Percentiles rank a stretch among this genome's conserved stretches.
Conservation (phyloP, 2,329 filamentous ascomycete genomes). For the Leptographium wingfieldii region DNA sequence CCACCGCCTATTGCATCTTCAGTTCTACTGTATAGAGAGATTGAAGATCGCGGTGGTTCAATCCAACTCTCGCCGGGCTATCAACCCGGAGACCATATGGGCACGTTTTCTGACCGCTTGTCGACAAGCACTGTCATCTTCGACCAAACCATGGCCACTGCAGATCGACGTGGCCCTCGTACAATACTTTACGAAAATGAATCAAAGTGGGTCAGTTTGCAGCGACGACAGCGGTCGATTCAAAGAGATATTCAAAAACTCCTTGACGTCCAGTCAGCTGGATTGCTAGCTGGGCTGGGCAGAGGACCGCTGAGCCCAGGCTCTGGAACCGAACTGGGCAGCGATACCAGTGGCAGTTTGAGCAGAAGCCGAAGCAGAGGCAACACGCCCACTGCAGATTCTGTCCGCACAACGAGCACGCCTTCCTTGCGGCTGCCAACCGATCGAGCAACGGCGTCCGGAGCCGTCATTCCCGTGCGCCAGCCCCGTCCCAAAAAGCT, state of each 20-base stretch:
- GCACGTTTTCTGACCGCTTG: conserved; percentile 12
- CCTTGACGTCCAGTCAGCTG: conserved; percentile 35
- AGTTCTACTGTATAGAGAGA: conserved; percentile 22
- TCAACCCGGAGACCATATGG: background rate
- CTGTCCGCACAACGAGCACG: background rate
- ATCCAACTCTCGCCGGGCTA: background rate
- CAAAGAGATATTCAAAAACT: conserved; percentile 34
- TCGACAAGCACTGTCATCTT: conserved; percentile 26
- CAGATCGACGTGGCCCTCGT: background rate
- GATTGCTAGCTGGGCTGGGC: conserved; percentile 26
- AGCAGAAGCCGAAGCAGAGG: conserved; percentile 12
- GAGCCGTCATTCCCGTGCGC: conserved; percentile 46
- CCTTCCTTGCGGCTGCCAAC: conserved; percentile 20
- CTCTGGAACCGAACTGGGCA: conserved; percentile 16
- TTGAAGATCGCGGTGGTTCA: conserved; percentile 14
- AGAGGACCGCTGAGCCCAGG: conserved; percentile 11
- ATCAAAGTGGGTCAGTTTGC: conserved; percentile 33
- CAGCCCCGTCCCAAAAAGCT: conserved; percentile 42
- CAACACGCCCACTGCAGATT: conserved; percentile 24
- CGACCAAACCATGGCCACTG: conserved; percentile 13
- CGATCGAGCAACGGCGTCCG: conserved; percentile 21
- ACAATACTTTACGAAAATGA: conserved; percentile 23
- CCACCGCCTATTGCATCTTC: conserved; percentile 38
- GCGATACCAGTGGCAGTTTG: conserved; percentile 20
- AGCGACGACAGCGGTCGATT: conserved; percentile 31